Conservation (phyloP, 1,139 yeast species). For the Oligophagozyma castellii region DNA sequence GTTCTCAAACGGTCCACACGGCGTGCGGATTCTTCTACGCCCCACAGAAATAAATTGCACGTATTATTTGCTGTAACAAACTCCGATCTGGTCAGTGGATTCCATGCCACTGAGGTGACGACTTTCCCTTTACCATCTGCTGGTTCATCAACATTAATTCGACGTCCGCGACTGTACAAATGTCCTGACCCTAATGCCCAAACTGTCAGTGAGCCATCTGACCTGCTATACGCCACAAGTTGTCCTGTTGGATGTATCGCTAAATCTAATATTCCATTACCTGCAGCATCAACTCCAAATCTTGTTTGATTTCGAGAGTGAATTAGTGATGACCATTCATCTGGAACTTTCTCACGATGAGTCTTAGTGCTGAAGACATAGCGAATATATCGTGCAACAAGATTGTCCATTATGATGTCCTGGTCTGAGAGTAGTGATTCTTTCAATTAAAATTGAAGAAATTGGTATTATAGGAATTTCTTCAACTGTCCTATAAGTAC, state of each 20-base stretch:
- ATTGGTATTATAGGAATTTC: too few species aligned
- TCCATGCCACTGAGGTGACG: conserved; percentile 45
- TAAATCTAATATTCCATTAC: conserved; percentile 14
- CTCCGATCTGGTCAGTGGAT: conserved; percentile 37
- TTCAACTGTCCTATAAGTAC: too few species aligned
- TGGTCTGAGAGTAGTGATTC: too few species aligned
- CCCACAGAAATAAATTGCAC: conserved; percentile 44
- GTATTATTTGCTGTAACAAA: conserved; percentile 52
- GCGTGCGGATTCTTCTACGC: conserved; percentile 29
- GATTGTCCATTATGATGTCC: too few species aligned
- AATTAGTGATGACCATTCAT: conserved; percentile 14
- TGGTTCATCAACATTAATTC: conserved; percentile 26
- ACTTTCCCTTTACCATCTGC: conserved; percentile 37
- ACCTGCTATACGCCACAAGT: conserved; percentile 17
- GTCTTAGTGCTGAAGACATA: too few species aligned
- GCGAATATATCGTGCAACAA: too few species aligned
- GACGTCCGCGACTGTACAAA: conserved; percentile 6
- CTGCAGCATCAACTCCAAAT: conserved; percentile 8
- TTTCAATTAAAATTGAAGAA: too few species aligned
- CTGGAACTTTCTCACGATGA: too few species aligned
- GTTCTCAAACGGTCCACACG: conserved; percentile 21
- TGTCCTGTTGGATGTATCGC: conserved; percentile 19
- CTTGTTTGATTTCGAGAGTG: conserved; percentile 13
- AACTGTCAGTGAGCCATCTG: conserved; percentile 21
- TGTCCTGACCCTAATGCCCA: conserved; percentile 23